A percentile compares a stretch with the other conserved stretches of the same genome.
phyloP scores from a whole-genome alignment of 441 rosid genomes.

The Melastoma candidum region DNA sequence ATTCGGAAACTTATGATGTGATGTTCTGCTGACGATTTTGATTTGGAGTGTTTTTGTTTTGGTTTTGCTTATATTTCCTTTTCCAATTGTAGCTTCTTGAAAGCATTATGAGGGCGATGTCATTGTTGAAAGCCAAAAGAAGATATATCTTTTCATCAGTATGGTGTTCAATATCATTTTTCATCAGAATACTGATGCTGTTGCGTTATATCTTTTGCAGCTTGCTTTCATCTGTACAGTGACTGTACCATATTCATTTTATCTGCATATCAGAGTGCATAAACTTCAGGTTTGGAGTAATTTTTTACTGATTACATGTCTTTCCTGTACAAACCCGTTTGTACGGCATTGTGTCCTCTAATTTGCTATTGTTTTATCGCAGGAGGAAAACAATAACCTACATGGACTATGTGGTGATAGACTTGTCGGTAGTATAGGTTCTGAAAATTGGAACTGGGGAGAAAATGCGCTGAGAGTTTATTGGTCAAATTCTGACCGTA shows the following conservation, averaged over 20 bases:
- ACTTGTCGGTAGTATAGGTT: constrained; percentile 20
- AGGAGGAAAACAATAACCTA: constrained; percentile 58
- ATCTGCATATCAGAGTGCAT: constrained; percentile 39
- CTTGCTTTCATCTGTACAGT: constrained; percentile 39
- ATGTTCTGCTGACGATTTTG: not conserved
- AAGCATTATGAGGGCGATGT: no score
- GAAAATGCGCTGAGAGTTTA: constrained; percentile 14
- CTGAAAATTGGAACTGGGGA: constrained; percentile 25
- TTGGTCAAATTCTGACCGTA: constrained; percentile 39
- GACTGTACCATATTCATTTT: constrained; percentile 35
- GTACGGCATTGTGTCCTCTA: not conserved
- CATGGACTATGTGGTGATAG: constrained; percentile 28
- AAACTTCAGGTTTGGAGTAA: constrained; percentile 50
- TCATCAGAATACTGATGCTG: no score
- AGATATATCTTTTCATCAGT: no score
- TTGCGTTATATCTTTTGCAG: constrained; percentile 33
- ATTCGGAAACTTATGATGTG: no score
- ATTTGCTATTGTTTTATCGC: constrained; percentile 23
- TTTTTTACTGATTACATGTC: not conserved
- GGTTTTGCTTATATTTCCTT: not conserved
- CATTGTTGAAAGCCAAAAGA: no score
- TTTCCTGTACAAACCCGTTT: not conserved
- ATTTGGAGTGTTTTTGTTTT: constrained; percentile 6
- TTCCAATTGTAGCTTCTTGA: not conserved
- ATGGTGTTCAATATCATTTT: no score